Evolutionary conservation across 2,329 filamentous ascomycete genomes (phyloP).

Genomic region (Stagonosporopsis vannaccii): DNA sequence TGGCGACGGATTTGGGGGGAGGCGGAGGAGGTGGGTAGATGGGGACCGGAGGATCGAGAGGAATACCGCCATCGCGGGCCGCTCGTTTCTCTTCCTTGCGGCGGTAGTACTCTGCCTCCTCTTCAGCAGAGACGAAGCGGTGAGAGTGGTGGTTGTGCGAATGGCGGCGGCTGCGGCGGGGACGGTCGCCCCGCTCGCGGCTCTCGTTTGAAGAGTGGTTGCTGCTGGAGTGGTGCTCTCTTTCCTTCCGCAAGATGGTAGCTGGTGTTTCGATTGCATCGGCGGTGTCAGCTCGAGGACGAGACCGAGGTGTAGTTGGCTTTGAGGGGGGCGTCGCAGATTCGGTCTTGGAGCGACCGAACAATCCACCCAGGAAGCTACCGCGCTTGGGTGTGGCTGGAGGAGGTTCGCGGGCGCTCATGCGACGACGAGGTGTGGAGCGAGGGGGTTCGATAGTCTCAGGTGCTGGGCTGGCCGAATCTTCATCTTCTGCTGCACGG

Average conservation of each 20-base stretch:
- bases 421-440: conserved; percentile 25
- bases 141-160: conserved; percentile 32
- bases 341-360: conserved; percentile 44
- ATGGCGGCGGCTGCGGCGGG: conserved; percentile 40
- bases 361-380: conserved; percentile 42
- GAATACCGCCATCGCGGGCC: conserved; percentile 34
- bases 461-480: conserved; percentile 26
- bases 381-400: conserved; percentile 35
- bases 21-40: conserved; percentile 29
- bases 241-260: conserved; percentile 29
- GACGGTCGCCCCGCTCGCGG: conserved; percentile 39
- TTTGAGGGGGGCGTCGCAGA: conserved; percentile 34
- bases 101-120: conserved; percentile 44
- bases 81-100: conserved; percentile 42
- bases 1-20: conserved; percentile 17
- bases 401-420: conserved; percentile 37
- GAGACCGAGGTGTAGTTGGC: conserved; percentile 31
- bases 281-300: conserved; percentile 36
- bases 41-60: conserved; percentile 20
- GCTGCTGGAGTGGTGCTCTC: conserved; percentile 35
- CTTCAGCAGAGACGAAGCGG: conserved; percentile 38
- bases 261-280: conserved; percentile 25
- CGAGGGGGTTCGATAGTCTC: conserved; percentile 32
- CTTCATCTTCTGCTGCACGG: conserved; percentile 36
- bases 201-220: conserved; percentile 44